Percentiles rank a stretch among this genome's conserved stretches.
Conservation (phyloP, 2,329 filamentous ascomycete species). For the Colletotrichum coccodes region DNA sequence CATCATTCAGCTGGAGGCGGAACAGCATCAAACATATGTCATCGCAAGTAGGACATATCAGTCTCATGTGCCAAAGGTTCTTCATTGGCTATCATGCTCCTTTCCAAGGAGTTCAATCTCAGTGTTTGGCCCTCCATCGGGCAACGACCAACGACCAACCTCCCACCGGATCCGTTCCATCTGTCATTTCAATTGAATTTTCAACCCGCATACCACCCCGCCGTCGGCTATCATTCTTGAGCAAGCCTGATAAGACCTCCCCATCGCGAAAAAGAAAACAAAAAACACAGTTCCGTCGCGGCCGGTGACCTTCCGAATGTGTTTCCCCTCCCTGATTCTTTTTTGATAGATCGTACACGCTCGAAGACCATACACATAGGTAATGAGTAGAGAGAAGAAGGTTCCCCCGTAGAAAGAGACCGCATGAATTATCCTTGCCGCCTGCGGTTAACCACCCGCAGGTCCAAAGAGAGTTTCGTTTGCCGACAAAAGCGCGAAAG, state of each 20-base stretch:
- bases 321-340: conserved; percentile 34
- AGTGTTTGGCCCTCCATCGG: conserved; percentile 32
- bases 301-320: conserved; percentile 34
- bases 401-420: conserved; percentile 28
- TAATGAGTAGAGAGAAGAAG: conserved; percentile 35
- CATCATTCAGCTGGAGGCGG: no score
- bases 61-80: conserved; percentile 21
- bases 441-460: conserved; percentile 27
- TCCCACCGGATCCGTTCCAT: conserved; percentile 26
- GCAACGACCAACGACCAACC: conserved; percentile 32
- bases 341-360: conserved; percentile 36
- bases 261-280: conserved; percentile 34
- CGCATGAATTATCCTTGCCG: conserved; percentile 32
- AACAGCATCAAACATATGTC: no score
- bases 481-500: conserved; percentile 29
- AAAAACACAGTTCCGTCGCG: conserved; percentile 35
- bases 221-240: conserved; percentile 31
- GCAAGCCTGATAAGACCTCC: conserved; percentile 30
- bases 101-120: conserved; percentile 35
- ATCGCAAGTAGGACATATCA: background rate
- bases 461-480: conserved; percentile 34
- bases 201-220: conserved; percentile 30
- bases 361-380: conserved; percentile 34
- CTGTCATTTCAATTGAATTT: conserved; percentile 31
- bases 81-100: conserved; percentile 31